phyloP scores from a whole-genome alignment of 371 early-diverging fungal genomes.

The Mucor indicus region DNA sequence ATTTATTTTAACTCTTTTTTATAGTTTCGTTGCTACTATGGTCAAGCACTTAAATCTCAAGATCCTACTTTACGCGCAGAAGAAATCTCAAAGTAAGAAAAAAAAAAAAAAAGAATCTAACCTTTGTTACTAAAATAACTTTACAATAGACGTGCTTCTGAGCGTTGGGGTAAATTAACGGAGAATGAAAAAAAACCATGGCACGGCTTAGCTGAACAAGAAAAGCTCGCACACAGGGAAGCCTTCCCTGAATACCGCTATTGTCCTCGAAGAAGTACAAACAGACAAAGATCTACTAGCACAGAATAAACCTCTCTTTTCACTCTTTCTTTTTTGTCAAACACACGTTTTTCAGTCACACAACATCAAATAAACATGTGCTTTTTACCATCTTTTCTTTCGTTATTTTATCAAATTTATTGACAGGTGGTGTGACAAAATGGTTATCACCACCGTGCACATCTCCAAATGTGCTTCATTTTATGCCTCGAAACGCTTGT shows the following conservation, averaged over 20 bases:
- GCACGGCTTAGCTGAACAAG: conserved; percentile 50
- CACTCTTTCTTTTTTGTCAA: too few species aligned
- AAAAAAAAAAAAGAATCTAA: not conserved
- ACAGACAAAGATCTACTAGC: conserved; percentile 1
- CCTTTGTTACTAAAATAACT: not conserved
- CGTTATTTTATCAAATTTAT: too few species aligned
- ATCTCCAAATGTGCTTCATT: too few species aligned
- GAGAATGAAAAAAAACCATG: conserved; percentile 50
- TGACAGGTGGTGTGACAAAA: too few species aligned
- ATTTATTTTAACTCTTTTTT: not conserved
- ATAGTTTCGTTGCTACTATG: conserved; percentile 38
- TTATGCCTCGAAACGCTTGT: too few species aligned
- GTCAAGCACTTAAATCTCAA: conserved; percentile 32
- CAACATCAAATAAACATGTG: too few species aligned
- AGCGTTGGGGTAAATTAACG: conserved; percentile 41
- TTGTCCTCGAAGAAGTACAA: conserved; percentile 35
- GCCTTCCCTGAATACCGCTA: conserved; percentile 52
- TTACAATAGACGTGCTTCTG: conserved; percentile 37
- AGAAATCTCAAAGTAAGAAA: conserved; percentile 37
- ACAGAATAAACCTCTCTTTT: too few species aligned
- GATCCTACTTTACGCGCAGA: conserved; percentile 38
- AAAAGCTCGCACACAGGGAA: conserved; percentile 44
- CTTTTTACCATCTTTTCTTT: too few species aligned
- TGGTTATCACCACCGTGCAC: too few species aligned
- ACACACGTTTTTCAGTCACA: too few species aligned